A percentile compares a stretch with the other conserved stretches of the same genome.
phyloP scores from a whole-genome alignment of 2,329 filamentous ascomycete species.

The Ilyonectria mors-panacis region DNA sequence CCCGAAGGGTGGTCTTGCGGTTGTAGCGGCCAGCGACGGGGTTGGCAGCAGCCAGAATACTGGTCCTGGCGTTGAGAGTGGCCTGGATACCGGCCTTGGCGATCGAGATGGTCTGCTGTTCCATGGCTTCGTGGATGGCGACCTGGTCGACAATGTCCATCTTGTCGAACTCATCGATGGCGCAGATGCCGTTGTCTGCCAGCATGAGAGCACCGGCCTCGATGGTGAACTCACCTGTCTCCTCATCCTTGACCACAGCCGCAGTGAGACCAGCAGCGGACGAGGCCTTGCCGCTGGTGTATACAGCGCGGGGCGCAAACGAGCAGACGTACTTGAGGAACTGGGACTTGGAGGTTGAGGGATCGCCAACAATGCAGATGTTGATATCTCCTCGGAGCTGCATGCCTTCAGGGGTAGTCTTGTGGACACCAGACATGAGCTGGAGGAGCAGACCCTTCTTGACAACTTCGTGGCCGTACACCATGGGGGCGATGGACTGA shows the following conservation, averaged over 20 bases:
- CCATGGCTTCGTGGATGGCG: constrained; percentile 99
- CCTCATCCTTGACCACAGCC: constrained; percentile 96
- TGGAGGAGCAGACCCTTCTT: constrained; percentile 97
- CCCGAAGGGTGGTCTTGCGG: constrained; percentile 91
- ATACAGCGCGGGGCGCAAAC: constrained; percentile 95
- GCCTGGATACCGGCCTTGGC: constrained; percentile 99
- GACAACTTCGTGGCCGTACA: constrained; percentile 97
- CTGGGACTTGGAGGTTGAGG: constrained; percentile 96
- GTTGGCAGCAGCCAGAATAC: constrained; percentile 95
- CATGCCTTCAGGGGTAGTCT: constrained; percentile 94
- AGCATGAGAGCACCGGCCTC: constrained; percentile 98
- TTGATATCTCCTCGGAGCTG: constrained; percentile 97
- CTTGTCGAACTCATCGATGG: constrained; percentile 99
- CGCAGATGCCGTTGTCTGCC: constrained; percentile 96
- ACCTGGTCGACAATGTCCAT: constrained; percentile 99
- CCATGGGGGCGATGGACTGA: constrained; percentile 94
- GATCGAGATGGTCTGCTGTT: constrained; percentile 99
- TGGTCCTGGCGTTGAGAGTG: constrained; percentile 94
- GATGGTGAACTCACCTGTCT: constrained; percentile 98
- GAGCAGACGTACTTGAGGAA: constrained; percentile 99
- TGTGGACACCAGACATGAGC: constrained; percentile 95
- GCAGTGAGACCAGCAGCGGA: constrained; percentile 98
- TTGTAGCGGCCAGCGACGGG: constrained; percentile 98
- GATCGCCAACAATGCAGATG: constrained; percentile 97
- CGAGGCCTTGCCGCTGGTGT: constrained; percentile 97